Evolutionary conservation across 192 early-diverging fungal species (phyloP), one percentile per base, ranked within the genome.

Genomic region (Podila verticillata): DNA sequence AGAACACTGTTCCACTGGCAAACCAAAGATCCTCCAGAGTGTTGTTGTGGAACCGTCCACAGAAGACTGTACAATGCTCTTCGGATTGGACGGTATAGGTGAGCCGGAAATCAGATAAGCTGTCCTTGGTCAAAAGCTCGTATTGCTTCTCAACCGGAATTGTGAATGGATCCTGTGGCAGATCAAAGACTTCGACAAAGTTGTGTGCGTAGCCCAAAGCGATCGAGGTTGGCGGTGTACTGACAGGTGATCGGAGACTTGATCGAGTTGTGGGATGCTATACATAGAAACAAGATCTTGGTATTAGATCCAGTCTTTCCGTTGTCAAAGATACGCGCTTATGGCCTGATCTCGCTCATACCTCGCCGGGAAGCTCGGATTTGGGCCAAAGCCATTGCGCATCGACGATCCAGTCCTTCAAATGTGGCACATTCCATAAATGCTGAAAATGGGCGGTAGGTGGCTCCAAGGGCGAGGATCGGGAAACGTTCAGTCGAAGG

Each of bases 1-100:
- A 95, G 75, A 95, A 96, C 10, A 95, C 94, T 8, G 95, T 96
- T 0, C 95, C 95, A 1, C 89, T 89, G 0, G 92, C 92, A 12
- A 95, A 81, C 17, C 81, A 68, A 7, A 95, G 57, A 1, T 70
- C 74, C 13, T 81, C 83, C 10, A 82, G 44, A 0, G 84, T 88
- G 6, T 72, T 63, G n/a, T 92, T 92, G 66, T 84, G 87, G 57
- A 96, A 89, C 35, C 89, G 87, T 0, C 94, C 94, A 2, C 92
- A 87, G 78, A 95, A 95, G 49, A 95, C 64, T 29, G 94, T 92
- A 57, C 92, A 92, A 29, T 82, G 88, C 49, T 91, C 90, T 44
- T 86, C 81, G 51, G 93, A 96, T 65, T 90, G 87, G 13, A 87
- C 74, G 6, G 60, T 59, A 24, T 85, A 78, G 2, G 89, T 58